Evolutionary conservation across 1,139 yeast species (phyloP).

Genomic region (Pichia sp.): DNA sequence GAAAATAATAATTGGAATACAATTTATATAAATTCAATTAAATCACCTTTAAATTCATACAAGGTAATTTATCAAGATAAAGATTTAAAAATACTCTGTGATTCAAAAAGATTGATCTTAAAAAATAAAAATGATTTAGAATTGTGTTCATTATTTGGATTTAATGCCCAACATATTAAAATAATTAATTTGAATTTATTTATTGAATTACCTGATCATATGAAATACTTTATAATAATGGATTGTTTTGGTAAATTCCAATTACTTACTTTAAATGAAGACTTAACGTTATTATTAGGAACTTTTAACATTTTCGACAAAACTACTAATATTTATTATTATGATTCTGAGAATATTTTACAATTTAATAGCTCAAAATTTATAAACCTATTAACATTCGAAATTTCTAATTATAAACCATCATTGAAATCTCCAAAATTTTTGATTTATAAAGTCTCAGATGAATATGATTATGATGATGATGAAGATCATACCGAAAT

Average conservation of each 20-base stretch:
- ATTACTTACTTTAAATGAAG: slow-evolving; percentile 1
- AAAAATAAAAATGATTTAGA: slow-evolving; percentile 2
- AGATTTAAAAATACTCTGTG: background rate
- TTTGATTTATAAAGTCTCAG: background rate
- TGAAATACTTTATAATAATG: slow-evolving; percentile 3
- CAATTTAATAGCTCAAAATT: background rate
- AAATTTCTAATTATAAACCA: background rate
- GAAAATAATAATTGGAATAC: background rate
- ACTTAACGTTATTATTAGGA: background rate
- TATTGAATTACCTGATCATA: background rate
- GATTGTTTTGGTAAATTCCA: slow-evolving; percentile 3
- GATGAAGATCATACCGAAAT: too few relatives aligned
- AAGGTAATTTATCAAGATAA: background rate
- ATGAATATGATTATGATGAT: background rate
- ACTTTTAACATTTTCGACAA: background rate
- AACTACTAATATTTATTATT: background rate
- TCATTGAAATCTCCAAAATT: background rate
- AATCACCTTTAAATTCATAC: too few relatives aligned
- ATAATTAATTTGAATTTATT: slow-evolving; percentile 4
- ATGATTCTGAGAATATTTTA: slow-evolving; percentile 1
- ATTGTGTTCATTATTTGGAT: slow-evolving; percentile 7
- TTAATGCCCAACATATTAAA: background rate
- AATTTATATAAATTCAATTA: too few relatives aligned
- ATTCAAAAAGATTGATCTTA: slow-evolving; percentile 1
- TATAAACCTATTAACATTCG: background rate